These are phyloP conservation scores for Lasiosphaeria ovina DNA, from an alignment of 495 filamentous ascomycete species.

Conservation along the genomic window DNA sequence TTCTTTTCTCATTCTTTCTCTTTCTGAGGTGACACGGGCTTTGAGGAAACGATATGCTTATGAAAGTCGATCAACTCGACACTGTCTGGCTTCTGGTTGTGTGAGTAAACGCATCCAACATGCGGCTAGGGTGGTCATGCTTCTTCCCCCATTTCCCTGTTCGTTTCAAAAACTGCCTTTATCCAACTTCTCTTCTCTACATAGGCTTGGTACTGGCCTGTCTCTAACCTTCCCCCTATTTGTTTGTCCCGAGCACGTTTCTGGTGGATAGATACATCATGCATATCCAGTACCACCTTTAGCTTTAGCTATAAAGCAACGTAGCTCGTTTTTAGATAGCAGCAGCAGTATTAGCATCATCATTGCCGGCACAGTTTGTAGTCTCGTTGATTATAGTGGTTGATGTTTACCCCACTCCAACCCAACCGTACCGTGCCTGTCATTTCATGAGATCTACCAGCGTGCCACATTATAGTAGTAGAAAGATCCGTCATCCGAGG, in stretches of 20 bases:
- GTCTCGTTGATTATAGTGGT: background rate
- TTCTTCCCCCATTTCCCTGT: background rate
- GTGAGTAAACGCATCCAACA: background rate
- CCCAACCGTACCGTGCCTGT: too few species aligned
- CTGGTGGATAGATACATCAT: too few species aligned
- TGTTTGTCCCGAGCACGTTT: background rate
- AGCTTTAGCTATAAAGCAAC: too few species aligned
- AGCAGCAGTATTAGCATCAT: background rate
- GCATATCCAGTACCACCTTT: too few species aligned
- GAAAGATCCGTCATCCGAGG: background rate
- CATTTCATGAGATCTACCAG: too few species aligned
- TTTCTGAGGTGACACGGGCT: background rate
- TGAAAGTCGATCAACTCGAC: background rate
- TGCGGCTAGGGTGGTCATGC: too few species aligned
- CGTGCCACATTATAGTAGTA: too few species aligned
- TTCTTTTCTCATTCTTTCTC: background rate
- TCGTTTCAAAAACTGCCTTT: background rate
- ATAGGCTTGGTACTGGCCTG: background rate
- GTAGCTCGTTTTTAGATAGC: background rate
- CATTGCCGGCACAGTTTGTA: background rate
- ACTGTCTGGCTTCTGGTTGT: background rate
- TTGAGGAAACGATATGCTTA: background rate
- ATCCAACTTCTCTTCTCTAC: background rate
- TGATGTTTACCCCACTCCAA: too few species aligned
- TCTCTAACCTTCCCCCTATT: constrained; percentile 2